Conservation (phyloP, 345 rosid genomes). For the Luvunga scandens region DNA sequence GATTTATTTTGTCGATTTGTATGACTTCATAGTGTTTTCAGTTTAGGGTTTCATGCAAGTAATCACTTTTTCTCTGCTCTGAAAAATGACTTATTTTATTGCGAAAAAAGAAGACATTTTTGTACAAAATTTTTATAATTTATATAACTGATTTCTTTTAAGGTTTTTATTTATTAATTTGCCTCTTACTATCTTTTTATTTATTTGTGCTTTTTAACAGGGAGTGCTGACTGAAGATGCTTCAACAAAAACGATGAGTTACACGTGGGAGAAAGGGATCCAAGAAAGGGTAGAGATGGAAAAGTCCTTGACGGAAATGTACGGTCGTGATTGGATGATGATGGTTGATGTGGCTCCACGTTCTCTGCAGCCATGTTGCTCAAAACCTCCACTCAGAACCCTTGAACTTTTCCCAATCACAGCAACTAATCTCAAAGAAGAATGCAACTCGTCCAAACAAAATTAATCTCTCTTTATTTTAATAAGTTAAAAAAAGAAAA, state of each 20-base stretch:
- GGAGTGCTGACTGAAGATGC: slow-evolving; percentile 35
- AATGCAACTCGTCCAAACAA: slow-evolving; percentile 19
- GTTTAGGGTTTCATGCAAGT: slow-evolving; percentile 6
- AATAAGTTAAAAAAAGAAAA: background rate
- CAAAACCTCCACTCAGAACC: slow-evolving; percentile 65
- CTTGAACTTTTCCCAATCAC: slow-evolving; percentile 88
- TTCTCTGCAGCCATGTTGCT: slow-evolving; percentile 27
- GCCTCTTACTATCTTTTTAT: background rate
- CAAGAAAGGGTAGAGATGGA: slow-evolving; percentile 30
- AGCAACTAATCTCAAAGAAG: slow-evolving; percentile 67
- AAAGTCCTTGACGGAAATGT: slow-evolving; percentile 41
- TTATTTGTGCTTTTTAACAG: slow-evolving; percentile 5
- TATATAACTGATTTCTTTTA: too few species aligned
- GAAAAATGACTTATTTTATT: background rate
- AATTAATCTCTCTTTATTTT: slow-evolving; percentile 6
- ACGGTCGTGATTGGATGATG: slow-evolving; percentile 60
- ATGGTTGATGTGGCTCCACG: slow-evolving; percentile 41
- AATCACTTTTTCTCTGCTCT: background rate
- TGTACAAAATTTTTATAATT: too few species aligned
- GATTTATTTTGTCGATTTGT: background rate
- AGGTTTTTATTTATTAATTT: too few species aligned
- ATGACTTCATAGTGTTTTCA: background rate
- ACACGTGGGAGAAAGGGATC: slow-evolving; percentile 34
- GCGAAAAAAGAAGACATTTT: background rate
- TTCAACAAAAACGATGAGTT: slow-evolving; percentile 26